Percentiles rank a stretch among this genome's conserved stretches.
Conservation (phyloP, 306 rosid species). For the Acacia confusa region DNA sequence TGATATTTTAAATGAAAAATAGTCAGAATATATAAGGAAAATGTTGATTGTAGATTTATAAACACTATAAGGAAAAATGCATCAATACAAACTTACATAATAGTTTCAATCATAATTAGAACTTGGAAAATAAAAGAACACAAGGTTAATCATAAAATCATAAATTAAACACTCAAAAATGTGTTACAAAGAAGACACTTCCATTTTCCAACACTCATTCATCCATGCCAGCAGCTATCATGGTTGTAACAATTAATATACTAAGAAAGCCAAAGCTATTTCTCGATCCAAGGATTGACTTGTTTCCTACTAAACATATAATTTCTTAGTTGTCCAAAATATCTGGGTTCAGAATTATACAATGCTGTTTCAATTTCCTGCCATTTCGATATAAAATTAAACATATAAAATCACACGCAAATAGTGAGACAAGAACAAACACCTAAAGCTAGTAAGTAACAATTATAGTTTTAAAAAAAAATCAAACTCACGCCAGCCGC, state of each 20-base stretch:
- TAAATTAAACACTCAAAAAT: constrained; percentile 6
- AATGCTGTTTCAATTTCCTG: neutral
- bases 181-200: constrained; percentile 5
- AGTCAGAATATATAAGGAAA: neutral
- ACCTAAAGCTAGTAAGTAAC: constrained; percentile 10
- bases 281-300: neutral
- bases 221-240: neutral
- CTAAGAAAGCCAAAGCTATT: neutral
- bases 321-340: neutral
- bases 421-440: constrained; percentile 16
- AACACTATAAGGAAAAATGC: neutral
- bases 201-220: neutral
- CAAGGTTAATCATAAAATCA: constrained; percentile 14
- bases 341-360: neutral
- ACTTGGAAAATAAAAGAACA: neutral
- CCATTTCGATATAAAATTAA: constrained; percentile 1
- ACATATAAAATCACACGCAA: neutral
- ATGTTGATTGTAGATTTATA: neutral
- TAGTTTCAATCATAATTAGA: neutral
- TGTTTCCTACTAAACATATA: neutral
- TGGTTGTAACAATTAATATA: neutral
- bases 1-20: neutral
- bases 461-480: constrained; percentile 20
- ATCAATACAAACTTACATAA: neutral
- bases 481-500: constrained; percentile 11